These are phyloP conservation scores for Diddensiella santjacobensis DNA, from an alignment of 805 yeast species.

Conservation along the genomic window DNA sequence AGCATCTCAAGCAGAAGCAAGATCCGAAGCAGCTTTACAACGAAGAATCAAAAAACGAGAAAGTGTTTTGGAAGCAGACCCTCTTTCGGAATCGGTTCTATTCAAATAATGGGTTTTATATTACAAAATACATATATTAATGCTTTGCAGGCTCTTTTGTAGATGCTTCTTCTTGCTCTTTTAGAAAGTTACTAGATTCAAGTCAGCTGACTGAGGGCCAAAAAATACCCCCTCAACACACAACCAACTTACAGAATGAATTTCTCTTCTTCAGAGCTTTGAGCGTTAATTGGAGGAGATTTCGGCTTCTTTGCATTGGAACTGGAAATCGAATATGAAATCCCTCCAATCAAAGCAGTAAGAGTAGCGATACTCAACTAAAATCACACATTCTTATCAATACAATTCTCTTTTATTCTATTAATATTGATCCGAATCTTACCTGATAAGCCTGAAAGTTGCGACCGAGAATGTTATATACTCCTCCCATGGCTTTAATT, in stretches of 20 bases:
- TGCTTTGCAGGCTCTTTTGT: slow-evolving; percentile 6
- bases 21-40: slow-evolving; percentile 75
- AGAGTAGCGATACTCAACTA: slow-evolving; percentile 78
- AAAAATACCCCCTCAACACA: neutral
- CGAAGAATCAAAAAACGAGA: slow-evolving; percentile 74
- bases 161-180: slow-evolving; percentile 38
- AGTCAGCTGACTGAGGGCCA: neutral
- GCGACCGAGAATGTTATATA: slow-evolving; percentile 80
- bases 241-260: slow-evolving; percentile 48
- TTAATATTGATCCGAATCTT: too few species aligned
- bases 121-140: neutral
- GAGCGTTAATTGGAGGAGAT: slow-evolving; percentile 68
- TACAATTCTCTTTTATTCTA: too few species aligned
- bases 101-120: slow-evolving; percentile 47
- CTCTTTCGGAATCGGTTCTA: slow-evolving; percentile 71
- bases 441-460: slow-evolving; percentile 77
- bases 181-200: slow-evolving; percentile 52
- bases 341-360: slow-evolving; percentile 59
- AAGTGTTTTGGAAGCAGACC: slow-evolving; percentile 68
- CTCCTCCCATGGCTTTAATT: slow-evolving; percentile 53
- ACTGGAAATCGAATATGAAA: slow-evolving; percentile 62
- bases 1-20: slow-evolving; percentile 71
- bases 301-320: slow-evolving; percentile 54
- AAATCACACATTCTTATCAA: too few species aligned
- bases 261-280: slow-evolving; percentile 84